Base-by-base conservation (phyloP, 2,329 filamentous ascomycete species). In the Xylariaceae sp. region DNA sequence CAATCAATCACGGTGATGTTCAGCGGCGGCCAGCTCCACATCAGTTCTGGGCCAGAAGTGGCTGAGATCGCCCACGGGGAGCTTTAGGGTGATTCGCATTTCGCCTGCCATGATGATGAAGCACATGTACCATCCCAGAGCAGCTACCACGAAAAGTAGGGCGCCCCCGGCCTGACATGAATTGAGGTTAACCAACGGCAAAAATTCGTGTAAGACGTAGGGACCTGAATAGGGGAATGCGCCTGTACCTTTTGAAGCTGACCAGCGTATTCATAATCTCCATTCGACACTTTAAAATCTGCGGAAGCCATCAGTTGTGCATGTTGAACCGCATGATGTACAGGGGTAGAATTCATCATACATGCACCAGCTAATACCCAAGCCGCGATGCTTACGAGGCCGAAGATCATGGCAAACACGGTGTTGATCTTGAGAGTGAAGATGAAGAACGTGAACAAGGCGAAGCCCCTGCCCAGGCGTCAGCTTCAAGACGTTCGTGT, bases 61-160 rank as follows among this genome's bases (percentile, higher is more conserved):
- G 38, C 65, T 73, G 11, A 77, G 60, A 47, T 76, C 73, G 4
- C 72, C 71, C 1, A 77, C 69, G 0, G 73, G 73, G 3, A 75
- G 60, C 19, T 62, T 68, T 29, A 75, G 45, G 0, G 66, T 65
- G 39, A 75, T 67, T 3, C 71, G 62, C 70, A 76, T 75, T 59
- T 77, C 73, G 3, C 66, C 69, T 1, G 68, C 66, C 68, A 76
- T 74, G 43, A 76, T 75, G 4, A 74, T 72, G 37, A 75, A 66
- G 9, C 69, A 68, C 59, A 75, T 72, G 45, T 76, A 76, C 68
- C 72, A 77, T 1, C 73, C 73, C 4, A 76, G 49, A 0, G 66
- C 17, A 0, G 65, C 71, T 1, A 73, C 68, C 1, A 73, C 56
- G 42, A 77, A 76, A 18, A 69, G 50, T 8, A 68, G 44, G 3